Conservation (phyloP, 495 filamentous ascomycete species). For the Pseudoneurospora amorphoporcata region DNA sequence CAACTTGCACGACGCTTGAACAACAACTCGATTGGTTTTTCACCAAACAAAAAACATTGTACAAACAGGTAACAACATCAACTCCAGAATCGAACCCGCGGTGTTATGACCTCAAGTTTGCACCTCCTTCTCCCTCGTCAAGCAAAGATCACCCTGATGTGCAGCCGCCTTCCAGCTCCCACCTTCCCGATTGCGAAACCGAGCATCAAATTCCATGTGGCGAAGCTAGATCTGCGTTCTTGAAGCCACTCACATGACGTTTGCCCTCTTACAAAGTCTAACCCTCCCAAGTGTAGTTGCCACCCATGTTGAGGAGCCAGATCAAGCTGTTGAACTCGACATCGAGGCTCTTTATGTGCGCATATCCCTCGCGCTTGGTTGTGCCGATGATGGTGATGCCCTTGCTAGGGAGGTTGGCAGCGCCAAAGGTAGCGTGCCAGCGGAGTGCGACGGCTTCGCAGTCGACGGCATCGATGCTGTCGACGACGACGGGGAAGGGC, state of each 20-base stretch:
- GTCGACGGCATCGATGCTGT: slow-evolving; percentile 24
- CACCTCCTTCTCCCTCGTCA: not conserved
- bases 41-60: not conserved
- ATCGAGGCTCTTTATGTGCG: slow-evolving; percentile 24
- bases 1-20: not conserved
- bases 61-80: not conserved
- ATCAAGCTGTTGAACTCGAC: slow-evolving; percentile 30
- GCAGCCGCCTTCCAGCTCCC: not conserved
- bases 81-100: not conserved
- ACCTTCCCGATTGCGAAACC: not conserved
- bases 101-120: not conserved
- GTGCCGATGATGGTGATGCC: slow-evolving; percentile 24
- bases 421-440: slow-evolving; percentile 29
- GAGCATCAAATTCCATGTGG: not conserved
- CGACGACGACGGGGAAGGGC: slow-evolving; percentile 23
- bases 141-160: not conserved
- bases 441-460: slow-evolving; percentile 22
- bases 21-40: not conserved
- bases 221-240: not conserved
- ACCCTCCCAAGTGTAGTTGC: slow-evolving; percentile 25
- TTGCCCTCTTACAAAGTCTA: slow-evolving; percentile 2
- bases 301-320: slow-evolving; percentile 29
- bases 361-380: slow-evolving; percentile 18
- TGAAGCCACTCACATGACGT: not conserved
- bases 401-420: slow-evolving; percentile 20